Conservation (phyloP, 2,329 filamentous ascomycete species). For the Alternaria metachromatica region DNA sequence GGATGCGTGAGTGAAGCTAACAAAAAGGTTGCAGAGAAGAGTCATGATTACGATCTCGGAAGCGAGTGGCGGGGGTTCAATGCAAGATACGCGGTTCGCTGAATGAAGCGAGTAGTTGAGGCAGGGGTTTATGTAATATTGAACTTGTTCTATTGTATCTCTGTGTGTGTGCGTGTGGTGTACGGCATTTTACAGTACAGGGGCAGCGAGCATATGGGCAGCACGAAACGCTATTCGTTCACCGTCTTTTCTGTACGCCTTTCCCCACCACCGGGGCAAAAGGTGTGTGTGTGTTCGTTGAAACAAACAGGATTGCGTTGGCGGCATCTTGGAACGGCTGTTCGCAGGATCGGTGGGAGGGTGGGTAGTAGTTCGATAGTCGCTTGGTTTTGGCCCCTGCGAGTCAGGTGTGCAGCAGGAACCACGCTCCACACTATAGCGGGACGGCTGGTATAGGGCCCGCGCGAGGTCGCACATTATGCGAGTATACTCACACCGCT, state of each 20-base stretch:
- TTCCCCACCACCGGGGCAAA: background rate
- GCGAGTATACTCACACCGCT: slow-evolving; percentile 7
- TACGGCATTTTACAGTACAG: background rate
- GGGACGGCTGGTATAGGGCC: background rate
- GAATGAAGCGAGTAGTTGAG: background rate
- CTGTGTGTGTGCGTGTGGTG: background rate
- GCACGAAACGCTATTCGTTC: background rate
- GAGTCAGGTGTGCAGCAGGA: slow-evolving; percentile 2
- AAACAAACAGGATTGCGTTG: background rate
- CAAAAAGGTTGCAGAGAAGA: background rate
- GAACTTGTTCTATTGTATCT: background rate
- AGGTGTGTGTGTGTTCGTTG: background rate
- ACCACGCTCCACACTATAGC: slow-evolving; percentile 4
- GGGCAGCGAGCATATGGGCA: background rate
- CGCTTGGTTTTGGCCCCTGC: background rate
- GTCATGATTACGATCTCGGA: background rate
- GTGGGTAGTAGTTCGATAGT: background rate
- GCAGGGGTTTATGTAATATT: background rate
- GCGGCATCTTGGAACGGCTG: slow-evolving; percentile 10
- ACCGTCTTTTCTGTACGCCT: slow-evolving; percentile 6
- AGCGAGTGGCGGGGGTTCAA: background rate
- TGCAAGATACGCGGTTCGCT: background rate
- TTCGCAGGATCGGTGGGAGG: slow-evolving; percentile 11
- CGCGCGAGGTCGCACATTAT: slow-evolving; percentile 8
- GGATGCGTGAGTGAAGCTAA: background rate